A percentile compares a stretch with the other conserved stretches of the same genome.
Conservation (phyloP, 805 yeast species). For the Kodamaea neixiangensis region DNA sequence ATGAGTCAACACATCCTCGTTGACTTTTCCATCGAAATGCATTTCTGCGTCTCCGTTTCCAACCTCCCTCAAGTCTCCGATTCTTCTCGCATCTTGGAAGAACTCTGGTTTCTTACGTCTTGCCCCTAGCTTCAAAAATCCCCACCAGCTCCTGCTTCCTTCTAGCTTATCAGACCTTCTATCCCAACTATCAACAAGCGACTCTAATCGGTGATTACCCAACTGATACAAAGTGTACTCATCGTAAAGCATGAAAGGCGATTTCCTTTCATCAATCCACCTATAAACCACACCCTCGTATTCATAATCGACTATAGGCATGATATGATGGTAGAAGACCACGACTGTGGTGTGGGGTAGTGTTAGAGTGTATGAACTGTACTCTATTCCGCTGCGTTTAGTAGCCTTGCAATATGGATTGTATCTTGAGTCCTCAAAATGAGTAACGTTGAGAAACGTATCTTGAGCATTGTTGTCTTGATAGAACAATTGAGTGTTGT, state of each 20-base stretch:
- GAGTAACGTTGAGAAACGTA: not conserved
- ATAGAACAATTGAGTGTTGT: not conserved
- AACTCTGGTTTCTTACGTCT: conserved; percentile 3
- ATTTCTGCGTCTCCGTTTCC: conserved; percentile 1
- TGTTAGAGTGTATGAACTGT: not conserved
- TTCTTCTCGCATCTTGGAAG: conserved; percentile 3
- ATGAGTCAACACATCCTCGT: conserved; percentile 3
- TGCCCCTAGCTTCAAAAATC: conserved; percentile 1
- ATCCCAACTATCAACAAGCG: conserved; percentile 4
- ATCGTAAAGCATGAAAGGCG: conserved; percentile 1
- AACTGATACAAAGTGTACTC: conserved; percentile 2
- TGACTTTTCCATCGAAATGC: not conserved
- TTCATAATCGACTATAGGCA: conserved; percentile 4
- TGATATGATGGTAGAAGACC: conserved; percentile 2
- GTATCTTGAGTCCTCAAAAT: not conserved
- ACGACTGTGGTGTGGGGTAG: not conserved
- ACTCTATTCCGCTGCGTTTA: conserved; percentile 1
- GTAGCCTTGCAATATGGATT: not conserved
- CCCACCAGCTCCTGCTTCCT: not conserved
- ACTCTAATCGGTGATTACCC: not conserved
- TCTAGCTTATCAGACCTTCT: not conserved
- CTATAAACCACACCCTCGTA: conserved; percentile 4
- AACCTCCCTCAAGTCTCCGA: conserved; percentile 4
- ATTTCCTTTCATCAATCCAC: conserved; percentile 4
- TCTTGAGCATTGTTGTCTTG: not conserved